phyloP scores from a whole-genome alignment of 169 alveolate species.

The Ichthyophthirius multifiliis region DNA sequence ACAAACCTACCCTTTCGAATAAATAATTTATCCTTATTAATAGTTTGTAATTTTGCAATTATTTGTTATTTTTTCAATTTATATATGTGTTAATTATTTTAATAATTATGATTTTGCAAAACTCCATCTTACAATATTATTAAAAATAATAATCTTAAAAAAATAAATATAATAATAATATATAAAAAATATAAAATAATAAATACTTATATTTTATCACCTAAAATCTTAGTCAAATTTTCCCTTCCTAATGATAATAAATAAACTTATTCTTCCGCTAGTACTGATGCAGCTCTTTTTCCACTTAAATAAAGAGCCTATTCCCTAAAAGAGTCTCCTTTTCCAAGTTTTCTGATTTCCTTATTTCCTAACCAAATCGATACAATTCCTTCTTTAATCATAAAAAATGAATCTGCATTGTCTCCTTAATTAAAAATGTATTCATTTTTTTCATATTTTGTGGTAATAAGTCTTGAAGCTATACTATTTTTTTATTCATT shows the following conservation, averaged over 20 bases:
- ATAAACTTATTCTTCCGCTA: slow-evolving; percentile 45
- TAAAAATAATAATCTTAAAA: slow-evolving; percentile 22
- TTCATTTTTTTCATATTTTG: slow-evolving; percentile 43
- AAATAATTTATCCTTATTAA: slow-evolving; percentile 1
- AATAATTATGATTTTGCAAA: slow-evolving; percentile 24
- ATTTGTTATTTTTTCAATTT: slow-evolving; percentile 36
- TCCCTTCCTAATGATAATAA: slow-evolving; percentile 33
- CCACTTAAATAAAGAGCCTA: slow-evolving; percentile 39
- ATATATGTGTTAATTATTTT: slow-evolving; percentile 22
- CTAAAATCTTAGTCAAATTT: slow-evolving; percentile 37
- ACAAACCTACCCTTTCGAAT: not conserved
- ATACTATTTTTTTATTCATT: slow-evolving; percentile 40
- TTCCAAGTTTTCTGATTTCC: slow-evolving; percentile 59
- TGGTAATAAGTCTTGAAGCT: slow-evolving; percentile 35
- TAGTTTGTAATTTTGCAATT: not conserved
- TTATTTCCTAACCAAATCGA: slow-evolving; percentile 41
- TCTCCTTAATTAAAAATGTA: slow-evolving; percentile 55
- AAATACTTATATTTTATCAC: slow-evolving; percentile 30
- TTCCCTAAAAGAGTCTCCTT: slow-evolving; percentile 96
- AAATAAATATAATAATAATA: no score
- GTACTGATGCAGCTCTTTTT: slow-evolving; percentile 46
- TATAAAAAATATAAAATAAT: no score
- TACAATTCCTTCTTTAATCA: slow-evolving; percentile 60
- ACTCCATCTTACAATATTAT: slow-evolving; percentile 33
- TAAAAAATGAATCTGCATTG: slow-evolving; percentile 51